Evolutionary conservation across 2,329 filamentous ascomycete species (phyloP), one percentile per base, ranked within the genome.

Genomic region (Alternaria ventricosa): DNA sequence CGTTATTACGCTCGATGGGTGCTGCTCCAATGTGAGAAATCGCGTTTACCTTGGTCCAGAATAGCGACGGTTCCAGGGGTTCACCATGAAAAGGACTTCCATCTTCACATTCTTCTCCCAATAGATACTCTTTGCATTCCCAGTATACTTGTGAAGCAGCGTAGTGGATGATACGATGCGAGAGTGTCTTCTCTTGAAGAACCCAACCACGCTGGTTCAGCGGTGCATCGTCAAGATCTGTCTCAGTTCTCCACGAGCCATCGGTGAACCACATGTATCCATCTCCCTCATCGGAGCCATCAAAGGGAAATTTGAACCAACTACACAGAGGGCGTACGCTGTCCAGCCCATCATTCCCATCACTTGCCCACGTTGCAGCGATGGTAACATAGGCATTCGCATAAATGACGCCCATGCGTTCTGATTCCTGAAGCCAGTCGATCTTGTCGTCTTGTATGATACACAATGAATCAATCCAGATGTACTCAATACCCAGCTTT

Each of bases 251-350:
- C 33, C 33, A 41, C 4, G 15, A 10, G 1, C 8, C 33, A 41
- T 41, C 33, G 1, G 15, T 41, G 4, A 10, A 10, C 33, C 33
- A 41, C 8, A 41, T 2, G 5, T 41, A 1, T 18, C 33, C 33
- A 10, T 41, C 10, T 0, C 0, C 4, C n/a, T 9, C 15, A 5
- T 41, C 33, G 0, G 15, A 1, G 0, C 8, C 15, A 9, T 41
- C 33, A 2, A 8, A 41, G 2, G 33, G 33, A 0, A 41, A 10
- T 18, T 1, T 18, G 2, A 10, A 2, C 33, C 33, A 41, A 1
- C 10, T 9, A 1, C 1, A 10, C 0, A 10, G 0, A 10, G 33
- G 8, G 3, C 33, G 33, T 2, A 18, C 0, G 9, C 33, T 18
- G 8, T 41, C 9, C 2, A 41, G 15, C 5, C 33, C 33, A 18